Percentiles rank a stretch among this genome's conserved stretches.
Conservation (phyloP, 495 filamentous ascomycete genomes). For the Tetracladium marchalianum region DNA sequence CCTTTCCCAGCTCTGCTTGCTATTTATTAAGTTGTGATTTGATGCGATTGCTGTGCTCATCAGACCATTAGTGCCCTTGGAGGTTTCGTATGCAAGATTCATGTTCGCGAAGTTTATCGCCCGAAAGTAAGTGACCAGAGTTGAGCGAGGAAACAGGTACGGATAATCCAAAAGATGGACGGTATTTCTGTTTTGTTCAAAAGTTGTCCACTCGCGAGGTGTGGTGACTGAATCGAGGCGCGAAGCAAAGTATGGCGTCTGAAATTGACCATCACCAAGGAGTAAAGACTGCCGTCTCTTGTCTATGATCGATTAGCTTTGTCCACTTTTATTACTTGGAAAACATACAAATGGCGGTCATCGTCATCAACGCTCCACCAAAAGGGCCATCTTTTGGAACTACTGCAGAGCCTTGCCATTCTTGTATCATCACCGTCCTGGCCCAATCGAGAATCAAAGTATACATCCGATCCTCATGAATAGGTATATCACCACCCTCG, state of each 20-base stretch:
- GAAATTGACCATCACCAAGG: constrained; percentile 57
- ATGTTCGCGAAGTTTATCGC: constrained; percentile 80
- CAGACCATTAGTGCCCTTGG: constrained; percentile 43
- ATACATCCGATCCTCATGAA: constrained; percentile 43
- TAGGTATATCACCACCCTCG: constrained; percentile 30
- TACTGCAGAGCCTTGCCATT: constrained; percentile 68
- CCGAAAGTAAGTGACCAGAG: constrained; percentile 75
- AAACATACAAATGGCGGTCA: constrained; percentile 61
- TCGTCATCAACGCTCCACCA: constrained; percentile 63
- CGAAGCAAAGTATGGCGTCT: constrained; percentile 65
- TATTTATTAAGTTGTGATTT: constrained; percentile 17
- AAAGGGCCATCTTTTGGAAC: constrained; percentile 55
- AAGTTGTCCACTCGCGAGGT: constrained; percentile 64
- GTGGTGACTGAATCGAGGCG: constrained; percentile 67
- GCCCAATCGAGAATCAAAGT: constrained; percentile 67
- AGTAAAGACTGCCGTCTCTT: constrained; percentile 47
- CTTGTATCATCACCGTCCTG: constrained; percentile 59
- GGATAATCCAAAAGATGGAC: constrained; percentile 73
- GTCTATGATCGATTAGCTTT: constrained; percentile 34
- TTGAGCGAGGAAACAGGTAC: constrained; percentile 66
- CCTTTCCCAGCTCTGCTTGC: constrained; percentile 23
- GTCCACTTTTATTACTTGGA: constrained; percentile 8
- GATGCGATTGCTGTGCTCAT: constrained; percentile 30
- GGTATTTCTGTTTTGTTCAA: constrained; percentile 43
- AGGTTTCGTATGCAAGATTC: constrained; percentile 63